Conservation (phyloP, 2,329 filamentous ascomycete genomes). For the Cadophora sp. region DNA sequence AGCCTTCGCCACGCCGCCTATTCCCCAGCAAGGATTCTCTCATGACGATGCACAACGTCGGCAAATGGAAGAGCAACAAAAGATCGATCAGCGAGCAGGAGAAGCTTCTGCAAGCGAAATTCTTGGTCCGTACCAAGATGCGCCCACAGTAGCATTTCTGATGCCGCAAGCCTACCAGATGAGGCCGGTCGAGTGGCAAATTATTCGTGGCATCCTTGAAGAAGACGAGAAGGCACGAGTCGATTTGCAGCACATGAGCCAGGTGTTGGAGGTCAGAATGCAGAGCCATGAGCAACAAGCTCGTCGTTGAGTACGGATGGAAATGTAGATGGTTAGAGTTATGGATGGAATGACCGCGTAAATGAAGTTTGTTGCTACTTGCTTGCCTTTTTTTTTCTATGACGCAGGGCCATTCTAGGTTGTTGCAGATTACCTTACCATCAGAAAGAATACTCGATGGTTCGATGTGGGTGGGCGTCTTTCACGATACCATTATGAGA, state of each 20-base stretch:
- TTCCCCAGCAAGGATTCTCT: conserved; percentile 22
- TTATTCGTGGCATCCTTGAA: conserved; percentile 62
- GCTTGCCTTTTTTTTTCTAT: background rate
- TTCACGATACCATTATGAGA: conserved; percentile 38
- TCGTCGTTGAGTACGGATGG: background rate
- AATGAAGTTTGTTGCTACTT: conserved; percentile 3
- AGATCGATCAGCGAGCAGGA: conserved; percentile 47
- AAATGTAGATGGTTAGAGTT: conserved; percentile 2
- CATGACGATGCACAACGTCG: conserved; percentile 34
- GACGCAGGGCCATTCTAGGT: background rate
- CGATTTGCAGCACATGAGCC: conserved; percentile 58
- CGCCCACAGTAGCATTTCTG: conserved; percentile 72
- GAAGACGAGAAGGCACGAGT: conserved; percentile 40
- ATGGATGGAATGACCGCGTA: background rate
- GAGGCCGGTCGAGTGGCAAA: conserved; percentile 74
- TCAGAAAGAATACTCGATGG: background rate
- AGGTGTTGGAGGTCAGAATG: conserved; percentile 54
- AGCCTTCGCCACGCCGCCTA: conserved; percentile 36
- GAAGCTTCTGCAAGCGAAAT: conserved; percentile 66
- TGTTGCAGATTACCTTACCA: background rate
- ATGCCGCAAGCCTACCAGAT: conserved; percentile 73
- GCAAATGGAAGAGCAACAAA: conserved; percentile 52
- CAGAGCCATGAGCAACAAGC: conserved; percentile 18
- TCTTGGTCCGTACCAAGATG: conserved; percentile 64
- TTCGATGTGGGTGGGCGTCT: background rate